Base-by-base conservation (phyloP, 495 filamentous ascomycete genomes). In the Pyronema domesticum region DNA sequence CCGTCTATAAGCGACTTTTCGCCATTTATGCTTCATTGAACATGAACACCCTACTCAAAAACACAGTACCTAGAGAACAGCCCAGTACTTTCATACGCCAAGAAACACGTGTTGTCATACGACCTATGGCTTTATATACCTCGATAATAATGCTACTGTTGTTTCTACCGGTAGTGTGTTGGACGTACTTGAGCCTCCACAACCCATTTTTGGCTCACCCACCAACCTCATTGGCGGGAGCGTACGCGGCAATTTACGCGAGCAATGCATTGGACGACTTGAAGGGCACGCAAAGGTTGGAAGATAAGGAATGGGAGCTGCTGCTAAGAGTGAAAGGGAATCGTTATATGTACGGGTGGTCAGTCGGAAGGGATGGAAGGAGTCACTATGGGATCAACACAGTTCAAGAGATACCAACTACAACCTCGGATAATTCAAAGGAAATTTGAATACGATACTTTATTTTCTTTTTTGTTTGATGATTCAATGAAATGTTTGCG, bases 231-330 rank as follows among this genome's bases (percentile, higher is more conserved):
- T 14, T 52, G 0, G 37, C 37, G 1, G 51, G 51, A 17, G 23
- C 44, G 3, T 54, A 44, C 5, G 37, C 37, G 37, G 36, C 37
- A 19, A 11, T 54, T 1, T 54, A 54, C 15, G 58, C 49, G 7
- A 47, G 34, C 0, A 44, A 44, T 14, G 56, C 55, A 11, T 14
- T 58, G n/a, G 37, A 35, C 4, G 58, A 58, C 18, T 49, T 60
- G 8, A 17, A 42, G 3, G 58, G 58, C 14, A 58, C 55, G 39
- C 48, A 34, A 17, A 34, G 33, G 8, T 49, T 58, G 55, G 37
- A 48, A 0, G 37, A 48, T 3, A 34, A 35, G 6, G 50, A 47
- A 18, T 15, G 58, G 6, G 44, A 8, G 5, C 54, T 18, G 18
- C 30, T 46, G 4, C 15, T 60, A 30, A 40, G 23, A 11, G 13